Conservation (phyloP, 2,329 filamentous ascomycete genomes). For the Pezicula rhizophila region DNA sequence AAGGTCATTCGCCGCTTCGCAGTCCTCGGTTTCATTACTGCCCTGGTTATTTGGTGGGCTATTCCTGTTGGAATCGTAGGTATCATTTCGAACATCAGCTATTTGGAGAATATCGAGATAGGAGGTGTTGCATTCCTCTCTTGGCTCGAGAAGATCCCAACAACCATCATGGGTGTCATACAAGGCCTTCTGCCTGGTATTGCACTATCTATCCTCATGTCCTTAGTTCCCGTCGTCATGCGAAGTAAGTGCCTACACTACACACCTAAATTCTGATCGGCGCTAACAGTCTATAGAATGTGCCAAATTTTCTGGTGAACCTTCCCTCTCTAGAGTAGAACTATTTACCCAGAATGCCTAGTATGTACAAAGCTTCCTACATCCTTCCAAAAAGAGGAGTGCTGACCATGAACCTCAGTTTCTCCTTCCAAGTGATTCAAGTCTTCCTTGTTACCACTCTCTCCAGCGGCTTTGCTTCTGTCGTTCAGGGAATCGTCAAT, state of each 20-base stretch:
- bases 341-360: slow-evolving; percentile 87
- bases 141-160: slow-evolving; percentile 70
- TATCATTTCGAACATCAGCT: slow-evolving; percentile 76
- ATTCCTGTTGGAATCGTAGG: slow-evolving; percentile 73
- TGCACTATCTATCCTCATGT: slow-evolving; percentile 76
- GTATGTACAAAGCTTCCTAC: background rate
- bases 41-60: slow-evolving; percentile 82
- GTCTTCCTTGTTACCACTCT: slow-evolving; percentile 86
- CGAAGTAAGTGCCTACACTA: slow-evolving; percentile 47
- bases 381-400: background rate
- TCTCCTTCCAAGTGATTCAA: slow-evolving; percentile 83
- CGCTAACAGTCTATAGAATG: slow-evolving; percentile 45
- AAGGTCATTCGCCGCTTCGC: slow-evolving; percentile 65
- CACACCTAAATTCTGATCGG: background rate
- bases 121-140: slow-evolving; percentile 47
- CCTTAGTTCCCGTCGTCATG: slow-evolving; percentile 76
- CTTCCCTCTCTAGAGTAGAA: slow-evolving; percentile 74
- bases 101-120: slow-evolving; percentile 49
- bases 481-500: slow-evolving; percentile 55
- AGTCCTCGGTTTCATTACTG: slow-evolving; percentile 66
- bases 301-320: slow-evolving; percentile 74
- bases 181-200: slow-evolving; percentile 79
- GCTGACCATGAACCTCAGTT: slow-evolving; percentile 30
- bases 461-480: slow-evolving; percentile 70
- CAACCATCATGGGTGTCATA: slow-evolving; percentile 69